phyloP scores from a whole-genome alignment of 495 filamentous ascomycete species.

The Penicillium bovifimosum region DNA sequence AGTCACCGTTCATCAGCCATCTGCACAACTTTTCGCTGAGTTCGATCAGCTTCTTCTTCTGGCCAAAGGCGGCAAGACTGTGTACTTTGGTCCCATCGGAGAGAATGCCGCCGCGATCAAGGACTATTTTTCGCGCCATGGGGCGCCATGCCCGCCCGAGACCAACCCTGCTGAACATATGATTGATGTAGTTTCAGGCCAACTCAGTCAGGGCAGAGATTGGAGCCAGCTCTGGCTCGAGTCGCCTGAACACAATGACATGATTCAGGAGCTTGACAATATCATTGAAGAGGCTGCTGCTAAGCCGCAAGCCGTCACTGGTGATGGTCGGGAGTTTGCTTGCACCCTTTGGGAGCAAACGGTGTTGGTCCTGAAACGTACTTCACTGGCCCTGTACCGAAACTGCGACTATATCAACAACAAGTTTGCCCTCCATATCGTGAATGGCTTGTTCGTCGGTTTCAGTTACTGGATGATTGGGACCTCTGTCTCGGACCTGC shows the following conservation, averaged over 20 bases:
- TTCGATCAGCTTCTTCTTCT: slow-evolving; percentile 69
- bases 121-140: slow-evolving; percentile 74
- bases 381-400: slow-evolving; percentile 55
- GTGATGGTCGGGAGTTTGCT: slow-evolving; percentile 49
- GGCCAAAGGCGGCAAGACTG: slow-evolving; percentile 60
- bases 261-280: slow-evolving; percentile 49
- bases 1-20: slow-evolving; percentile 75
- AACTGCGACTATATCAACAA: slow-evolving; percentile 59
- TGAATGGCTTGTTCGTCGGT: slow-evolving; percentile 32
- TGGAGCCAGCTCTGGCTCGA: slow-evolving; percentile 63
- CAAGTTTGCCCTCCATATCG: slow-evolving; percentile 44
- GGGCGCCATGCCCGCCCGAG: slow-evolving; percentile 63
- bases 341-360: slow-evolving; percentile 52
- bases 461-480: slow-evolving; percentile 39
- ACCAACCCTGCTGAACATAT: slow-evolving; percentile 89
- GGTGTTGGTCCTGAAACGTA: slow-evolving; percentile 49
- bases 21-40: slow-evolving; percentile 61
- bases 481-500: slow-evolving; percentile 20
- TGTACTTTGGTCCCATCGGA: slow-evolving; percentile 64
- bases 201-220: slow-evolving; percentile 38
- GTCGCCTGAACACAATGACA: slow-evolving; percentile 41
- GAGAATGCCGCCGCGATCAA: slow-evolving; percentile 44
- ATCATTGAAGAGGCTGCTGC: slow-evolving; percentile 39
- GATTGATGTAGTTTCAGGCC: slow-evolving; percentile 66
- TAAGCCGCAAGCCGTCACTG: slow-evolving; percentile 25